Evolutionary conservation across 257 asterid species (phyloP).

Genomic region (Capsicum rhomboideum): DNA sequence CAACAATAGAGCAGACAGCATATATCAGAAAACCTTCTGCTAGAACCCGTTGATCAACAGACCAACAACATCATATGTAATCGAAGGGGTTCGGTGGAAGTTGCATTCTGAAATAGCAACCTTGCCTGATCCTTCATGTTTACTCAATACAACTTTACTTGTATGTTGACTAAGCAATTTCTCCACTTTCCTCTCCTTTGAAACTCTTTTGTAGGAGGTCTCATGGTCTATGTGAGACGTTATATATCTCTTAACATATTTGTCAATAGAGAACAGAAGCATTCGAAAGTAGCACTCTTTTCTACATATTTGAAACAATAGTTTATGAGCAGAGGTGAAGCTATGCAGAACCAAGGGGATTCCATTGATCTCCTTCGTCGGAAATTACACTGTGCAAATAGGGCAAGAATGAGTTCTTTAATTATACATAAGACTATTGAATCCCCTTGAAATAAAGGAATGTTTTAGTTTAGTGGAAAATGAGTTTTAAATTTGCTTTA

Average conservation of each 20-base stretch:
- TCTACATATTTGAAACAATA: not conserved
- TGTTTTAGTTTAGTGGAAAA: not conserved
- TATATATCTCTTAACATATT: not conserved
- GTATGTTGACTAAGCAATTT: not conserved
- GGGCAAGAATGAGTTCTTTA: not conserved
- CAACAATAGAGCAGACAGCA: not conserved
- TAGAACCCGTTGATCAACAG: not conserved
- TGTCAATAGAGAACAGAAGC: not conserved
- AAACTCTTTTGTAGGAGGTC: not conserved
- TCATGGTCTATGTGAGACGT: not conserved
- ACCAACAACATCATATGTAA: not conserved
- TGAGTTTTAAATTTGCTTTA: not conserved
- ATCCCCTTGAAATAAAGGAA: not conserved
- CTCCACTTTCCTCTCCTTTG: not conserved
- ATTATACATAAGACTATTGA: not conserved
- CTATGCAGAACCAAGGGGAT: not conserved
- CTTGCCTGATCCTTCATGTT: not conserved
- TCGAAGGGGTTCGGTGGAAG: not conserved
- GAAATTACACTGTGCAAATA: not conserved
- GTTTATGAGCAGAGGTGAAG: not conserved
- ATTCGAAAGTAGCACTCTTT: not conserved
- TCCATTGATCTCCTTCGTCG: not conserved
- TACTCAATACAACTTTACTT: not conserved
- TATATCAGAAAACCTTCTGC: not conserved
- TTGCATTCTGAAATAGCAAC: not conserved